Conservation (phyloP, 805 yeast species). For the Kregervanrija pseudodelftensis region DNA sequence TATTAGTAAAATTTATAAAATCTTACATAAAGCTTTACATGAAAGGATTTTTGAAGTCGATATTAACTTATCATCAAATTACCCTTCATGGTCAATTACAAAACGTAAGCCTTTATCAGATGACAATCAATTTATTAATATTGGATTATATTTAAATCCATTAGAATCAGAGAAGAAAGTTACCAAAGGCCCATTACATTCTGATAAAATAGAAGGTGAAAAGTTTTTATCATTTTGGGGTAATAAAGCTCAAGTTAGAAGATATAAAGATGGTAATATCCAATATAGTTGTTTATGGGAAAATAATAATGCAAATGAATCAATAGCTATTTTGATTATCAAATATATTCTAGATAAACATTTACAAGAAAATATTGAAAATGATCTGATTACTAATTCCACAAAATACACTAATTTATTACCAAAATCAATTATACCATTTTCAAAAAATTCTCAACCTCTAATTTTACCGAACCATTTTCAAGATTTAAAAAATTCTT, state of each 20-base stretch:
- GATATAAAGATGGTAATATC: slow-evolving; percentile 88
- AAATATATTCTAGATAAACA: slow-evolving; percentile 60
- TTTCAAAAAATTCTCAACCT: slow-evolving; percentile 47
- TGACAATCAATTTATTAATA: slow-evolving; percentile 28
- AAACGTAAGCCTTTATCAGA: slow-evolving; percentile 46
- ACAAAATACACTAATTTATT: slow-evolving; percentile 41
- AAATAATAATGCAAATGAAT: slow-evolving; percentile 34
- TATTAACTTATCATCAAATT: slow-evolving; percentile 18
- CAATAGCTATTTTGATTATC: slow-evolving; percentile 59
- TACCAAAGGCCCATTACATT: slow-evolving; percentile 76
- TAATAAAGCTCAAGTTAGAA: slow-evolving; percentile 69
- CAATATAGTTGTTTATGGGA: slow-evolving; percentile 89
- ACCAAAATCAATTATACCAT: slow-evolving; percentile 56
- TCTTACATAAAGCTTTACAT: slow-evolving; percentile 52
- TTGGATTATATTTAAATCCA: slow-evolving; percentile 67
- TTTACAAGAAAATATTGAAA: slow-evolving; percentile 36
- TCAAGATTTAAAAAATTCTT: slow-evolving; percentile 39
- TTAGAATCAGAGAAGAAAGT: slow-evolving; percentile 73
- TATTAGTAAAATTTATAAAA: slow-evolving; percentile 50
- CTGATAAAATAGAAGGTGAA: slow-evolving; percentile 48
- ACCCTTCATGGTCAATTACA: slow-evolving; percentile 31
- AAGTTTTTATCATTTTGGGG: slow-evolving; percentile 90
- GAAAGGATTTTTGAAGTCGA: slow-evolving; percentile 36
- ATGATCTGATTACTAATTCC: slow-evolving; percentile 31
- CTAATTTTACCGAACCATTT: slow-evolving; percentile 34